These are phyloP conservation scores for Eimeria necatrix DNA, from an alignment of 169 alveolate species.

Conservation along the genomic window DNA sequence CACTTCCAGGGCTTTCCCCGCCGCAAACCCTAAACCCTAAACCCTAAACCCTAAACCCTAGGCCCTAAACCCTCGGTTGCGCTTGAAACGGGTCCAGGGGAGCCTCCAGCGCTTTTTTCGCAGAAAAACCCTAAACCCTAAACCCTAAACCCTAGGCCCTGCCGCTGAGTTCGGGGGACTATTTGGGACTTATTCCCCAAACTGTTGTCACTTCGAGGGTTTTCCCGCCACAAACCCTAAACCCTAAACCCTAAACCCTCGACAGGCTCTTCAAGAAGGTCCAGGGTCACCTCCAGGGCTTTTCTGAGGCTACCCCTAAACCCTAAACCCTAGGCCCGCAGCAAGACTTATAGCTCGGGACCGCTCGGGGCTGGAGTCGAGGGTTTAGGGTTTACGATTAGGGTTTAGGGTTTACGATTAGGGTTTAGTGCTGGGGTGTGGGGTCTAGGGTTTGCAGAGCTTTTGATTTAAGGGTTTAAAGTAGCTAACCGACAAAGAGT, in stretches of 20 bases:
- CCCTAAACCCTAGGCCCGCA: too few relatives aligned
- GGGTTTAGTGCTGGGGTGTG: not conserved
- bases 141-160: too few relatives aligned
- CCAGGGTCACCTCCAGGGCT: too few relatives aligned
- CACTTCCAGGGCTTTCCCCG: constrained; percentile 12
- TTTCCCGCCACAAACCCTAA: constrained; percentile 6
- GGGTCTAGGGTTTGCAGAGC: not conserved
- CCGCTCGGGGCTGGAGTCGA: too few relatives aligned
- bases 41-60: not conserved
- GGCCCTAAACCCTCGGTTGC: not conserved
- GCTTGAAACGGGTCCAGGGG: too few relatives aligned
- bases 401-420: too few relatives aligned
- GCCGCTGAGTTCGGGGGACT: constrained; percentile 27
- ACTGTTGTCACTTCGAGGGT: constrained; percentile 27
- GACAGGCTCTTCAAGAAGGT: too few relatives aligned
- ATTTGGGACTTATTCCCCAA: constrained; percentile 9
- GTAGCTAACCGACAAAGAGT: not conserved
- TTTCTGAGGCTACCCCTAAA: not conserved
- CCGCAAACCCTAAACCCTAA: constrained; percentile 16
- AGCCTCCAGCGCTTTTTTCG: too few relatives aligned
- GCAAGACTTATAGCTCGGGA: too few relatives aligned
- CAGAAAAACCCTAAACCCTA: not conserved
- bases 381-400: too few relatives aligned
- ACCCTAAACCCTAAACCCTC: constrained; percentile 14
- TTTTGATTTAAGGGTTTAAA: not conserved